Percentiles rank a stretch among this genome's conserved stretches.
phyloP scores from a whole-genome alignment of 106 monocot species.

The Dactylorhiza incarnata region DNA sequence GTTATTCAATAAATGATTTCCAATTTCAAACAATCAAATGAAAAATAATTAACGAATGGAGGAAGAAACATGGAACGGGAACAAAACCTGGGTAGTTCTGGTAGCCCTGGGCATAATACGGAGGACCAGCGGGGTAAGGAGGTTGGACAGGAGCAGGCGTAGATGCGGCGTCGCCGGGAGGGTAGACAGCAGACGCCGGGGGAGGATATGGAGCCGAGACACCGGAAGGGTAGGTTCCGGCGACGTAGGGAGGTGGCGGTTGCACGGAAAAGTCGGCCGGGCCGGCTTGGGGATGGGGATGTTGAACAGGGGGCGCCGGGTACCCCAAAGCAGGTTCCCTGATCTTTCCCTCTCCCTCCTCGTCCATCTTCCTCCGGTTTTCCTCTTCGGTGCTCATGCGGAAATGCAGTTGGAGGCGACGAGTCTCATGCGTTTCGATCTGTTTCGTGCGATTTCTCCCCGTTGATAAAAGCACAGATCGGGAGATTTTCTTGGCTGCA shows the following conservation, averaged over 20 bases:
- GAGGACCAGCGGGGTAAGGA: not conserved
- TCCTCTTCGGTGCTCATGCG: not conserved
- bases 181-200: not conserved
- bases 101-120: not conserved
- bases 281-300: not conserved
- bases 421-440: not conserved
- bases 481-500: not conserved
- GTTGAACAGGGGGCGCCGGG: not conserved
- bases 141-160: not conserved
- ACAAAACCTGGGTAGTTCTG: slow-evolving; percentile 2
- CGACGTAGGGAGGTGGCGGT: not conserved
- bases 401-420: not conserved
- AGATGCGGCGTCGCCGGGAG: not conserved
- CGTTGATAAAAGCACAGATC: not conserved
- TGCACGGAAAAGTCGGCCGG: not conserved
- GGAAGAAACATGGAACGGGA: not conserved
- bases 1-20: too few species aligned
- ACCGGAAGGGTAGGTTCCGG: slow-evolving; percentile 1
- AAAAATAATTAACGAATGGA: not conserved
- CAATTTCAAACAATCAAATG: too few species aligned
- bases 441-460: not conserved
- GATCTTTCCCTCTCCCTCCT: not conserved
- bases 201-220: not conserved
- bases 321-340: too few species aligned
- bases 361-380: not conserved